Base-by-base conservation (phyloP, 352 stramenopile species). In the Phytophthora hibernalis region DNA sequence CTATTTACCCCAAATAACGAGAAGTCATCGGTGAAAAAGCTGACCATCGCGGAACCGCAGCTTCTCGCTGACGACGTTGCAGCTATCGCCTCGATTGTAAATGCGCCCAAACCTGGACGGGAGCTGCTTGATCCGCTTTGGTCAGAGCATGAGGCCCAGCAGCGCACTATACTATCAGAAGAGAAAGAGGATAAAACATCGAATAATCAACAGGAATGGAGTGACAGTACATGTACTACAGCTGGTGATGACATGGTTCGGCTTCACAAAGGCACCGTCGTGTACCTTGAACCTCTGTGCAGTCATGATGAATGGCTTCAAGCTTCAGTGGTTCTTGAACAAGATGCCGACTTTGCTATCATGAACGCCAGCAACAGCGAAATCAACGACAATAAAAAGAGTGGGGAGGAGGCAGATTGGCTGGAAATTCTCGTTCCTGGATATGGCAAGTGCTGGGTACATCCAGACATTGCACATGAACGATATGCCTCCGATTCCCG, bases 391-490 rank as follows among this genome's bases (percentile, higher is more conserved):
- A 44, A 7, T 44, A 44, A 44, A 20, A 44, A 22, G 16, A 44
- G n/a, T 12, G 8, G 4, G 12, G 38, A 21, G 16, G 35, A 42
- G 12, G 60, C 70, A 35, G 69, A 73, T 8, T 78, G 65, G 69
- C 53, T 80, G 22, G 73, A 78, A 38, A 44, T 80, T 47, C 51
- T 80, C n/a, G 73, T 80, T 1, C 65, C 73, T 24, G 73, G 73
- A 18, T 76, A 74, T n/a, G 73, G 73, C 44, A 76, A 78, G 54
- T 80, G 73, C 61, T 80, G 69, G 73, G 73, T 78, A 1, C 56
- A 78, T 20, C 65, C 59, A 26, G 57, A 68, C 11, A 58, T 63
- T 18, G 61, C 51, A 2, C 43, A 57, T 7, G 50, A 24, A 31
- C 3, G 22, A 55, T 50, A 59, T 43, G 21, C 31, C 51, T 58